These are phyloP conservation scores for Solanum pimpinellifolium DNA, from an alignment of 257 asterid genomes.

Conservation along the genomic window DNA sequence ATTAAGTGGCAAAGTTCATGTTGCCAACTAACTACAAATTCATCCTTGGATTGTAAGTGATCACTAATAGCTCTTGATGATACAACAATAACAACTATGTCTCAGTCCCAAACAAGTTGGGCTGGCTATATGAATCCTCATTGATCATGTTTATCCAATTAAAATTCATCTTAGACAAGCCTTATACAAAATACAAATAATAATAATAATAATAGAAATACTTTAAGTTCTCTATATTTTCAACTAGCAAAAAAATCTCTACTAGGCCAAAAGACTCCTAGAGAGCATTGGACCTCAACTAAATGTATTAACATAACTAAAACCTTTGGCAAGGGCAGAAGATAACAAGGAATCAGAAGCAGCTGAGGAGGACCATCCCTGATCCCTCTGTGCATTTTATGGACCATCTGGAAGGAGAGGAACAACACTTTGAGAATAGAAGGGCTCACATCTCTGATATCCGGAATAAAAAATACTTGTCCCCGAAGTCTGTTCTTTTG, in stretches of 20 bases:
- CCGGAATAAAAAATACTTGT: not conserved
- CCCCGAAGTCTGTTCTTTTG: not conserved
- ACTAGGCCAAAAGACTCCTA: not conserved
- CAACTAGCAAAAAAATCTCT: not conserved
- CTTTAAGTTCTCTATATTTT: not conserved
- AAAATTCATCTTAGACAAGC: not conserved
- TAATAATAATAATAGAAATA: not conserved
- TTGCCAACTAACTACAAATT: not conserved
- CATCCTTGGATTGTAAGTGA: not conserved
- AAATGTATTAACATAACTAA: not conserved
- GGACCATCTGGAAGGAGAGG: not conserved
- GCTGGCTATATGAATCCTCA: not conserved
- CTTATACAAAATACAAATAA: not conserved
- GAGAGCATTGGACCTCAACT: not conserved
- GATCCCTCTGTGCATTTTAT: not conserved
- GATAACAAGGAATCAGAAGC: not conserved
- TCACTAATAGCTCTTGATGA: not conserved
- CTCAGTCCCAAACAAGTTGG: not conserved
- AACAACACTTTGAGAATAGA: not conserved
- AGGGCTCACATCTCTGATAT: not conserved
- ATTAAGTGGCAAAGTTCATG: not conserved
- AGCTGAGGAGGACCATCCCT: not conserved
- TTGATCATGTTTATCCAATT: not conserved
- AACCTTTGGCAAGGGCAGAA: not conserved
- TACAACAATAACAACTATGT: not conserved